A percentile compares a stretch with the other conserved stretches of the same genome.
Conservation (phyloP, 306 rosid species). For the Styphnolobium japonicum region DNA sequence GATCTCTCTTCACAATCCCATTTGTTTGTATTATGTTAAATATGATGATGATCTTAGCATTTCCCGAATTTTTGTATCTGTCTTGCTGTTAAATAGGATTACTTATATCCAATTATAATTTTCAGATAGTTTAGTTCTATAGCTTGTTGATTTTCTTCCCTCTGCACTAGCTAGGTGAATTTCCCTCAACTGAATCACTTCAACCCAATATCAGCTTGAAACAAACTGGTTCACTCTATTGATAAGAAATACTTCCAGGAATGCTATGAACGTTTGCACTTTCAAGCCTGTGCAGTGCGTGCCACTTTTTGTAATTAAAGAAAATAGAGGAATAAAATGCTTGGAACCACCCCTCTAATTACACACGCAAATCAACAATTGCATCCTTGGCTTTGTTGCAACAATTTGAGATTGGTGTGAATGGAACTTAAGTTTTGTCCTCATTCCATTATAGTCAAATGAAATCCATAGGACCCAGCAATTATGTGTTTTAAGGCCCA, state of each 20-base stretch:
- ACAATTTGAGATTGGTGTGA: slow-evolving; percentile 2
- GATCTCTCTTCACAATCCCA: background rate
- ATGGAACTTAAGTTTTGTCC: background rate
- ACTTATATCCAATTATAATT: background rate
- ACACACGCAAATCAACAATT: background rate
- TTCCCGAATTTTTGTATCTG: background rate
- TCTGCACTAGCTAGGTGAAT: too few relatives aligned
- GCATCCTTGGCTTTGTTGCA: slow-evolving; percentile 1
- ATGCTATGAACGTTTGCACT: too few relatives aligned
- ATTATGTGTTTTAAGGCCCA: background rate
- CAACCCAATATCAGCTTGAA: too few relatives aligned
- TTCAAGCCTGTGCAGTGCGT: background rate
- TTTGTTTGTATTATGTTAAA: background rate
- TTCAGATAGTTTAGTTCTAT: background rate
- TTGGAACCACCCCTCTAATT: background rate
- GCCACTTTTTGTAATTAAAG: background rate
- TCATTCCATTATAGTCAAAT: background rate
- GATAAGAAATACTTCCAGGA: too few relatives aligned
- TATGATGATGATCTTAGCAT: background rate
- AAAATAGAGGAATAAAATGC: background rate
- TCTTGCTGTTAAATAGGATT: background rate
- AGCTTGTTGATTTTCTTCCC: too few relatives aligned
- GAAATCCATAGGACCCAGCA: background rate
- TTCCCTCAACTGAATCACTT: too few relatives aligned
- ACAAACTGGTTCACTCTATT: too few relatives aligned